Conservation (phyloP, 768 basidiomycete genomes). For the Kwoniella newhampshirensis region DNA sequence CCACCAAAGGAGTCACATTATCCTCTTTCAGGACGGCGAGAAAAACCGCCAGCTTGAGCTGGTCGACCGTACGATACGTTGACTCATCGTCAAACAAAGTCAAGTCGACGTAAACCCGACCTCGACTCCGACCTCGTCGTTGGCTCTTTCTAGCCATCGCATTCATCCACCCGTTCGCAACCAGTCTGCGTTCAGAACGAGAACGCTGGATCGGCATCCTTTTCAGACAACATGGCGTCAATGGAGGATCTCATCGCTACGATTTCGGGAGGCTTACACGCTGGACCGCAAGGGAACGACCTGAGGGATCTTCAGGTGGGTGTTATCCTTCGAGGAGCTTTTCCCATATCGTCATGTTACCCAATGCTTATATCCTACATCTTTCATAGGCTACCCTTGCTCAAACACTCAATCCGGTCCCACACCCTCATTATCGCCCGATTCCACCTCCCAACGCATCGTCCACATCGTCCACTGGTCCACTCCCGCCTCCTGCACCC, state of each 20-base stretch:
- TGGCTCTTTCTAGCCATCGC: no score
- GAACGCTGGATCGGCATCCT: neutral
- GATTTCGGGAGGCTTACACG: constrained; percentile 29
- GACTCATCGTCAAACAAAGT: neutral
- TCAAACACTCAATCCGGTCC: constrained; percentile 31
- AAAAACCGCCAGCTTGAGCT: no score
- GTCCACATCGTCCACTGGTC: constrained; percentile 18
- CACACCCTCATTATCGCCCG: constrained; percentile 35
- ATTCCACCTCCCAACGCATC: constrained; percentile 28
- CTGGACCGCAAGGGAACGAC: constrained; percentile 37
- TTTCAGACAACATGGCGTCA: constrained; percentile 36
- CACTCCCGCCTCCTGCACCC: constrained; percentile 45
- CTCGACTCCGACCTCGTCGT: constrained; percentile 3
- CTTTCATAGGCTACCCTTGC: constrained; percentile 36
- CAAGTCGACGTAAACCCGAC: neutral
- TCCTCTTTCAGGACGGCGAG: no score
- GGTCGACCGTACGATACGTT: no score
- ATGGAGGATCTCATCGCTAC: constrained; percentile 48
- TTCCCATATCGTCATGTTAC: neutral
- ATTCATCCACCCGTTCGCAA: neutral
- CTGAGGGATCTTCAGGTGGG: constrained; percentile 43
- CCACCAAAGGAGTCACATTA: no score
- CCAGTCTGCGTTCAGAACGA: neutral
- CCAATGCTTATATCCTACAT: neutral
- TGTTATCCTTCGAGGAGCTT: constrained; percentile 4